Evolutionary conservation across 169 alveolate genomes (phyloP), one percentile per base, ranked within the genome.

Genomic region (Plasmodium gaboni): DNA sequence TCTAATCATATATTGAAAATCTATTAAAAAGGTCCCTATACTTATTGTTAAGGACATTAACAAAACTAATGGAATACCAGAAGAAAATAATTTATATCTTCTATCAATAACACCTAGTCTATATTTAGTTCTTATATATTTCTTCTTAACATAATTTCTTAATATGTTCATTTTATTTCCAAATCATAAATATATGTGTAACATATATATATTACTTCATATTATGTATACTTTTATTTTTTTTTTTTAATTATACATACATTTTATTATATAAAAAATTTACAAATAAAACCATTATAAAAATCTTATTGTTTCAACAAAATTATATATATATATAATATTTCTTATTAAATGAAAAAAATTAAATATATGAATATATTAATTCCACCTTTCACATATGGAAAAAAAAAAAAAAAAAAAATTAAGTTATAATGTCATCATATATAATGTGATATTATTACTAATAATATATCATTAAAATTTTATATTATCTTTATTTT

Each of bases 41-140:
- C 74, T 83, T 1, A 83, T 83, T 32, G 91, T 83, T 13, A 83
- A 22, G 17, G 91, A 53, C 91, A 83, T 69, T 44, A 83, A 51
- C 53, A 67, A 73, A 38, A 83, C 67, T 48, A 83, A 55, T 19
- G 91, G 91, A n/a, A 22, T 73, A 57, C 91, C 91, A 60, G 86
- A 68, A 13, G 91, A 69, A 71, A 83, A 83, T 48, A 83, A 63
- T 61, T 83, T 83, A 61, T 83, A 83, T 61, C 91, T 67, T 51
- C 73, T 67, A 60, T 83, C 91, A 73, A 83, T 70, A 22, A 83
- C 91, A 13, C 46, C 71, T 13, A 83, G 46, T 69, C 91, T 67
- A 65, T 83, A 69, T 48, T 83, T 83, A 28, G 91, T 59, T 26
- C 91, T 69, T 59, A 24, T 55, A 71, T 8, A 68, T 55, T 70